Base-by-base conservation (phyloP, 2,329 filamentous ascomycete species). In the Aspergillus niger region DNA sequence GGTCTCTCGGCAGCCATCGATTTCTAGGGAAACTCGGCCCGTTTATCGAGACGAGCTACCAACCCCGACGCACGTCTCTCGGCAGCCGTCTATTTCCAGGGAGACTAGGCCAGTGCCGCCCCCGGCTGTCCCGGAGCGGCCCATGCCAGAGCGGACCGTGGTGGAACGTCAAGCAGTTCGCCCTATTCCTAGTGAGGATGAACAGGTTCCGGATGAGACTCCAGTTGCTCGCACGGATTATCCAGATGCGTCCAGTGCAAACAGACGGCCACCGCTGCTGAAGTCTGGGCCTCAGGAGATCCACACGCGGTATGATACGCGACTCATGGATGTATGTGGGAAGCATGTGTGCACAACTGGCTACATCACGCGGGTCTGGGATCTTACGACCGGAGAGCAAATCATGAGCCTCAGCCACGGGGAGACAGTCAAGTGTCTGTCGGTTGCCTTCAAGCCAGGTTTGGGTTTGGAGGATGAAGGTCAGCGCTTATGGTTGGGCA, bases 331-430 rank as follows among this genome's bases (percentile, higher is more conserved):
- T 63, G 88, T 96, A 2, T 97, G 91, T 72, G 95, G 95, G 7
- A 89, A 93, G 65, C 88, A 90, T 66, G 87, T 95, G 7, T 97
- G 92, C 73, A 94, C 93, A 0, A 91, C 90, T 15, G 95, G 94
- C 5, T 89, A 91, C 64, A 82, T 95, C 63, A 98, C 94, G 1
- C 86, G 91, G 62, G 91, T 93, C 0, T 99, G 95, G 93, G 94
- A 89, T 72, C 76, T 97, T 24, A 79, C 87, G 10, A 92, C 92
- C 57, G 94, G 94, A 2, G 91, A 96, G 67, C 83, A 91, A 54
- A 72, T 96, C 13, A 86, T 96, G 82, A 95, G 87, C 67, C 78
- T 97, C 64, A 85, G 88, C 55, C 93, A 97, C 74, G 90, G 90
- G 1, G 95, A 99, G 71, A 91, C 90, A 1, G 82, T 92, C 63